A percentile compares a stretch with the other conserved stretches of the same genome.
phyloP scores from a whole-genome alignment of 208 protist genomes.

The Trypanosoma theileri region DNA sequence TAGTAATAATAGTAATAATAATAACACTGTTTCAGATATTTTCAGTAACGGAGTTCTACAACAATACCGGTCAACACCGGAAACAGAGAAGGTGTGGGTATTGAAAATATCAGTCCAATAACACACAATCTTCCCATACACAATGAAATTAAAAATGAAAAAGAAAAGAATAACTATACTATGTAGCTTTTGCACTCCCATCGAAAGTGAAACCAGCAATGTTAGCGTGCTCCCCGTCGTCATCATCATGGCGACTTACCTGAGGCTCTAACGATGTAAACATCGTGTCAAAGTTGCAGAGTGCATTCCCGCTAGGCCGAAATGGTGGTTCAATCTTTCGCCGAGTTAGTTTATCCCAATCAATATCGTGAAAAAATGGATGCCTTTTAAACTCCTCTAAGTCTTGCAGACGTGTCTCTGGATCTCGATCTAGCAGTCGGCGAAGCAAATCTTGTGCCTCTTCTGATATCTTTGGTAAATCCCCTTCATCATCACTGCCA shows the following conservation, averaged over 20 bases:
- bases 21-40: no score
- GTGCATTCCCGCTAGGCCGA: slow-evolving; percentile 54
- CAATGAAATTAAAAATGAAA: slow-evolving; percentile 23
- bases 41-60: no score
- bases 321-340: slow-evolving; percentile 75
- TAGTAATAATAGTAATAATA: no score
- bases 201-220: slow-evolving; percentile 79
- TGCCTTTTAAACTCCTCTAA: slow-evolving; percentile 83
- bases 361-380: slow-evolving; percentile 80
- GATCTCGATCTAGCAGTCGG: slow-evolving; percentile 81
- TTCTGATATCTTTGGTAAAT: slow-evolving; percentile 44
- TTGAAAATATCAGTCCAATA: no score
- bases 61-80: no score
- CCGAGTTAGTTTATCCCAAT: slow-evolving; percentile 60
- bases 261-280: slow-evolving; percentile 59
- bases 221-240: slow-evolving; percentile 31
- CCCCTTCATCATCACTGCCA: slow-evolving; percentile 25
- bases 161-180: slow-evolving; percentile 11
- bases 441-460: slow-evolving; percentile 76
- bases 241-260: slow-evolving; percentile 34
- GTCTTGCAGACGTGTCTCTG: slow-evolving; percentile 67
- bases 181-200: slow-evolving; percentile 22
- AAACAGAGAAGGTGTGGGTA: no score
- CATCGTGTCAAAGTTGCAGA: slow-evolving; percentile 80
- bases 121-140: neutral